Conservation (phyloP, 495 filamentous ascomycete genomes). For the Oidiodendron maius region DNA sequence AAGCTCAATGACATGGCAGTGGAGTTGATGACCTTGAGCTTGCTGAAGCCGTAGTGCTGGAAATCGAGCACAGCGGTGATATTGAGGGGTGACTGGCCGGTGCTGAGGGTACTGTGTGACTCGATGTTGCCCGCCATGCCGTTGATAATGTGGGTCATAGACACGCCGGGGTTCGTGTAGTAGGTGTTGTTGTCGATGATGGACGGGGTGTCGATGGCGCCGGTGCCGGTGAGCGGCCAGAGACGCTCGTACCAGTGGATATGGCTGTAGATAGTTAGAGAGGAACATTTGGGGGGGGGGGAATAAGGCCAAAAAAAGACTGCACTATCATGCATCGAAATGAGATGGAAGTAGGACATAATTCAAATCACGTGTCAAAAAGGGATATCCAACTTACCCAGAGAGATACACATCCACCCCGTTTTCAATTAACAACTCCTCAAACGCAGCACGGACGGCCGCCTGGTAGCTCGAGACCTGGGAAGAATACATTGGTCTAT, state of each 20-base stretch:
- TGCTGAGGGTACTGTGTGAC: conserved; percentile 27
- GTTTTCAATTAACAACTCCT: conserved; percentile 38
- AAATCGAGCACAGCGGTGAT: conserved; percentile 44
- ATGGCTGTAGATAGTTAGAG: no score
- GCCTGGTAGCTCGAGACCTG: conserved; percentile 24
- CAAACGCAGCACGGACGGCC: conserved; percentile 33
- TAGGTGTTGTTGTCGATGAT: conserved; percentile 33
- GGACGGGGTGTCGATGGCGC: conserved; percentile 25
- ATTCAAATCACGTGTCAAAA: no score
- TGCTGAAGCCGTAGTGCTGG: conserved; percentile 42
- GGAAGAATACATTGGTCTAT: conserved; percentile 45
- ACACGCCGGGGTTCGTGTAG: conserved; percentile 27
- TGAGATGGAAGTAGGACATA: no score
- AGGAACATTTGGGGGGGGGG: no score
- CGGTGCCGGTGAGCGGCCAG: conserved; percentile 30
- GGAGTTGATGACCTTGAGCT: conserved; percentile 38
- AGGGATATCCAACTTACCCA: conserved; percentile 21
- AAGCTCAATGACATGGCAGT: conserved; percentile 39
- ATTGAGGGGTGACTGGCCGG: conserved; percentile 23
- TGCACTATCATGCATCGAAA: no score
- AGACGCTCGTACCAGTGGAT: conserved; percentile 33
- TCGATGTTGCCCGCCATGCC: conserved; percentile 30
- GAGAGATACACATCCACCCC: conserved; percentile 47
- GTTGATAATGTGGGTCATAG: conserved; percentile 30
- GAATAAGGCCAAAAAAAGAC: no score